Base-by-base conservation (phyloP, 345 rosid species). In the Barbarea vulgaris region DNA sequence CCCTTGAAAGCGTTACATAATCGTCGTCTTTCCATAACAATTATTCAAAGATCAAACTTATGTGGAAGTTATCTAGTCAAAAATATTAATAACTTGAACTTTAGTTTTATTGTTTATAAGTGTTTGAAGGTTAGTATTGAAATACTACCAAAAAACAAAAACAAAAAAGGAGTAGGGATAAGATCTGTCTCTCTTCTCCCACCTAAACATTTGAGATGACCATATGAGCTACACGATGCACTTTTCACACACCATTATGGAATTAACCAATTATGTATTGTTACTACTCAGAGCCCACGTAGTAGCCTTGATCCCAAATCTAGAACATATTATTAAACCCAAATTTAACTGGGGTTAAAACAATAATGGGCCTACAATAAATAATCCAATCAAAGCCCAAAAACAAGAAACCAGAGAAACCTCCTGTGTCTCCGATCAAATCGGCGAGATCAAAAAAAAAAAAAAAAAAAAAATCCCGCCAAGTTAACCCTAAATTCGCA, bases 291-390 rank as follows among this genome's bases (percentile, higher is more conserved):
- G n/a, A n/a, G n/a, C n/a, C n/a, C n/a, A n/a, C n/a, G n/a, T n/a
- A n/a, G n/a, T n/a, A n/a, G n/a, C n/a, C n/a, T n/a, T n/a, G n/a
- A n/a, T n/a, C n/a, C n/a, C n/a, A n/a, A n/a, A n/a, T n/a, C n/a
- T n/a, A n/a, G n/a, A n/a, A n/a, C n/a, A n/a, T n/a, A 3, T 28
- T 28, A 28, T 28, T 0, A 28, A 28, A 28, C 30, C 34, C 9
- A 5, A 14, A 42, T 54, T 0, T 7, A 27, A 15, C 15, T 54
- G 36, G 60, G 60, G 19, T 33, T 27, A 27, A 54, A 15, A 3
- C 3, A 10, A 28, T 81, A 93, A 4, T 24, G 34, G 36, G 52
- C 52, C 22, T 42, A 4, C 12, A 22, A 22, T 24, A 18, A 31
- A 9, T 30, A 30, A 0, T 0, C 18, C 3, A 21, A 1, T 11